These are phyloP conservation scores for Sporodiniella umbellata DNA, from an alignment of 371 early-diverging fungal species.

Conservation along the genomic window DNA sequence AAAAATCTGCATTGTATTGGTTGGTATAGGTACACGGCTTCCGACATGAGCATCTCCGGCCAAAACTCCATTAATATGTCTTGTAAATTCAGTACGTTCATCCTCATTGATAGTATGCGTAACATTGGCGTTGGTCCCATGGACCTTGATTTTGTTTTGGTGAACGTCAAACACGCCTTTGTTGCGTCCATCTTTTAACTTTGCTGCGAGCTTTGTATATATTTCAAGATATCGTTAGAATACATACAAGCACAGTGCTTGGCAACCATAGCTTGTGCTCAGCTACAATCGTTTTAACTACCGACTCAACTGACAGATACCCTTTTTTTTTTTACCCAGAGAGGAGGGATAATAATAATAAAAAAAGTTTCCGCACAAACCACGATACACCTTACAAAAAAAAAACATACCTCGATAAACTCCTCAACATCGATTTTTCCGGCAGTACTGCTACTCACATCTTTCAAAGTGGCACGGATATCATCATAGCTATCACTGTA, in stretches of 20 bases:
- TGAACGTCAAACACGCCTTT: constrained; percentile 59
- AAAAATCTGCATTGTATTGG: constrained; percentile 92
- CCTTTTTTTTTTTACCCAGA: not conserved
- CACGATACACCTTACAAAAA: not conserved
- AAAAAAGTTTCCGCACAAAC: too few species aligned
- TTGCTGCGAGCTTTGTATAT: constrained; percentile 24
- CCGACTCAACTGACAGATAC: not conserved
- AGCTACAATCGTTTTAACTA: not conserved
- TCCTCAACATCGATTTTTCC: constrained; percentile 82
- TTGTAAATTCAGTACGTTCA: constrained; percentile 91
- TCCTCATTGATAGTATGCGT: constrained; percentile 97
- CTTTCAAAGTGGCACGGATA: constrained; percentile 69
- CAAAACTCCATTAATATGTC: constrained; percentile 89
- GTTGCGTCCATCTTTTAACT: constrained; percentile 61
- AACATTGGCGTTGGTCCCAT: constrained; percentile 79
- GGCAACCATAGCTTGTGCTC: not conserved
- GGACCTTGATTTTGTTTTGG: constrained; percentile 82
- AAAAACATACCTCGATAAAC: constrained; percentile 66
- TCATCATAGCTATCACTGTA: constrained; percentile 73
- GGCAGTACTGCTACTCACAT: constrained; percentile 67
- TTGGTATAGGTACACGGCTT: constrained; percentile 85
- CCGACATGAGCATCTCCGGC: constrained; percentile 80
- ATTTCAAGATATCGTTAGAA: too few species aligned
- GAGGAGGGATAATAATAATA: too few species aligned
- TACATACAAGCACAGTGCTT: too few species aligned